A percentile compares a stretch with the other conserved stretches of the same genome.
These are phyloP conservation scores for Chlamydomonas asymmetrica DNA, from an alignment of 139 green algal genomes.

Conservation along the genomic window DNA sequence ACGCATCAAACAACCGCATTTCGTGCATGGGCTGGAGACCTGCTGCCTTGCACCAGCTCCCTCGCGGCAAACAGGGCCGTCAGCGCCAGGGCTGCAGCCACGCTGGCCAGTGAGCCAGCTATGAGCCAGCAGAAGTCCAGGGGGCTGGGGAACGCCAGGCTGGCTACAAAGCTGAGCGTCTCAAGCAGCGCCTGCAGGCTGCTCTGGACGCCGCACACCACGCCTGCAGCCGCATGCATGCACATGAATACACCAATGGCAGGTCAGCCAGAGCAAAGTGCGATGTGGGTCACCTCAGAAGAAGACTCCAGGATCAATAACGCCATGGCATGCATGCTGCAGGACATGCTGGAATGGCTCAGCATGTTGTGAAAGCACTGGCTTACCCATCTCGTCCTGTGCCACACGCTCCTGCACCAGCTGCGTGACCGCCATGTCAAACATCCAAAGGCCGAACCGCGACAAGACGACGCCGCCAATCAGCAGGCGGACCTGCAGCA, in stretches of 20 bases:
- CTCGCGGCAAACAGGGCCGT: too few relatives aligned
- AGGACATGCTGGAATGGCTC: neutral
- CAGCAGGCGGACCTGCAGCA: conserved; percentile 46
- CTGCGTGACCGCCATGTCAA: conserved; percentile 81
- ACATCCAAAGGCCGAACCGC: conserved; percentile 80
- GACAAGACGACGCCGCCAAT: conserved; percentile 67
- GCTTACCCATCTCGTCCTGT: conserved; percentile 50
- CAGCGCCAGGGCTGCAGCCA: conserved; percentile 38
- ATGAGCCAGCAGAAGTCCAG: conserved; percentile 58
- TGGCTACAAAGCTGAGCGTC: conserved; percentile 63
- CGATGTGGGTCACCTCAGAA: neutral
- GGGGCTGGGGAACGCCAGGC: conserved; percentile 36
- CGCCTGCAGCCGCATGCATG: conserved; percentile 31
- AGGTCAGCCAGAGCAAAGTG: too few relatives aligned
- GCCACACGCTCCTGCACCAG: conserved; percentile 73
- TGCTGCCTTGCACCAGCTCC: too few relatives aligned
- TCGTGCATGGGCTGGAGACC: too few relatives aligned
- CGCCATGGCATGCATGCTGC: too few relatives aligned
- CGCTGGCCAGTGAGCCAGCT: conserved; percentile 41
- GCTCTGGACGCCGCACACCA: conserved; percentile 76
- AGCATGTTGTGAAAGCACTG: neutral
- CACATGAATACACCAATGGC: neutral
- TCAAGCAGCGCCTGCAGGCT: conserved; percentile 72
- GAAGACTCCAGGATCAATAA: neutral
- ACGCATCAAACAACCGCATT: too few relatives aligned